Base-by-base conservation (phyloP, 371 early-diverging fungal species). In the Mortierella sp. region DNA sequence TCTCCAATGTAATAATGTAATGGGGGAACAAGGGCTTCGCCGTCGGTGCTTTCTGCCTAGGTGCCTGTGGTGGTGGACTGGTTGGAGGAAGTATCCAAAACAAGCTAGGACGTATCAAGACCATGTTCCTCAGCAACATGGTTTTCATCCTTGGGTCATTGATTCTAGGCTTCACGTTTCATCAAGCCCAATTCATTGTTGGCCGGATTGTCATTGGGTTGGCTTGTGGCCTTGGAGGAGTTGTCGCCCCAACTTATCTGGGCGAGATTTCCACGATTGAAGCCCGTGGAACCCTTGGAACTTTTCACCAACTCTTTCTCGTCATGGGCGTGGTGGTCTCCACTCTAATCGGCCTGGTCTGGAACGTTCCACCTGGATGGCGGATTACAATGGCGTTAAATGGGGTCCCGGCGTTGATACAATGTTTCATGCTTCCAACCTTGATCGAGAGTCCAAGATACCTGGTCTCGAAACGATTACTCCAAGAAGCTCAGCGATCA, bases 151-250 rank as follows among this genome's bases (percentile, higher is more conserved):
- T 87, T 29, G 91, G 94, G 43, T 86, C 88, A n/a, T 54, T 89
- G 17, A 70, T 91, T 2, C 80, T 94, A 21, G 82, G 86, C 24
- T 62, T 85, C 25, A 79, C 91, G 10, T 86, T 85, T 12, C 82
- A 85, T 4, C 76, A 82, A 51, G 86, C 79, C 21, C 88, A 88
- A 67, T 89, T 95, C 55, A 87, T 86, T 51, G 40, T 92, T 49
- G 97, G 95, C 0, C 89, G 98, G 56, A 82, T 96, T 63, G 66
- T 95, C 39, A 83, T 89, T 48, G 98, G 98, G 54, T 72, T 93
- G 53, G 96, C 89, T 8, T 85, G 91, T 41, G 97, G 97, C 21
- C 81, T 92, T 10, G 88, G 90, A 55, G 90, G 94, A 41, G 91
- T 88, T 31, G 88, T 88, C 13, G 90, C 93, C 6, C 88, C 94